phyloP scores from a whole-genome alignment of 805 yeast genomes.

The Candida nonsorbophila region DNA sequence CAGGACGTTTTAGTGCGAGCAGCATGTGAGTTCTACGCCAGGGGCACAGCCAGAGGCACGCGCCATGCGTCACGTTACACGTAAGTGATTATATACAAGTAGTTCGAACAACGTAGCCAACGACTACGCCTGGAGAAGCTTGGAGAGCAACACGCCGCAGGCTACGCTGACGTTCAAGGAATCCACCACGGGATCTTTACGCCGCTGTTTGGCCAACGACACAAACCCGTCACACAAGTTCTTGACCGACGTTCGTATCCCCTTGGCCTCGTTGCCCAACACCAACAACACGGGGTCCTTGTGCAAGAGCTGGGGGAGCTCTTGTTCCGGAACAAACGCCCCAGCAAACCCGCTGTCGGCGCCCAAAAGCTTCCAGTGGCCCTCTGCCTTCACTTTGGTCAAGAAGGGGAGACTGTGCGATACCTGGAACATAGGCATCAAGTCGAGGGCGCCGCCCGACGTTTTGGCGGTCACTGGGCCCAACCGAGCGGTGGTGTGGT shows the following conservation, averaged over 20 bases:
- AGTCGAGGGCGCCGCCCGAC: slow-evolving; percentile 80
- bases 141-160: slow-evolving; percentile 55
- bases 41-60: too few species aligned
- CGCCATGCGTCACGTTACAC: background rate
- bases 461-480: slow-evolving; percentile 78
- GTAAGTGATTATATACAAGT: slow-evolving; percentile 1
- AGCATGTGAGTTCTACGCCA: too few species aligned
- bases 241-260: slow-evolving; percentile 64
- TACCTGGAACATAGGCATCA: slow-evolving; percentile 54
- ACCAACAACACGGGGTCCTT: slow-evolving; percentile 62
- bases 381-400: slow-evolving; percentile 46
- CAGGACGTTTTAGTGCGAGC: too few species aligned
- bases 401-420: slow-evolving; percentile 60
- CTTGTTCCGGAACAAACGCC: slow-evolving; percentile 33
- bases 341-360: slow-evolving; percentile 41
- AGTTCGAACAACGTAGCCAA: background rate
- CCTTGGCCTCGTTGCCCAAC: slow-evolving; percentile 82
- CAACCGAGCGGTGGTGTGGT: slow-evolving; percentile 64
- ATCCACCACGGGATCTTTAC: slow-evolving; percentile 45
- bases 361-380: slow-evolving; percentile 65
- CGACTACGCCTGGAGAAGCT: slow-evolving; percentile 1
- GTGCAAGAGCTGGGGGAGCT: slow-evolving; percentile 39
- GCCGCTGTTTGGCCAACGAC: slow-evolving; percentile 30
- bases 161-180: slow-evolving; percentile 91
- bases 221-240: slow-evolving; percentile 52